Evolutionary conservation across 73 alveolate species (phyloP), one percentile per base, ranked within the genome.

Genomic region (Breviolum minutum): DNA sequence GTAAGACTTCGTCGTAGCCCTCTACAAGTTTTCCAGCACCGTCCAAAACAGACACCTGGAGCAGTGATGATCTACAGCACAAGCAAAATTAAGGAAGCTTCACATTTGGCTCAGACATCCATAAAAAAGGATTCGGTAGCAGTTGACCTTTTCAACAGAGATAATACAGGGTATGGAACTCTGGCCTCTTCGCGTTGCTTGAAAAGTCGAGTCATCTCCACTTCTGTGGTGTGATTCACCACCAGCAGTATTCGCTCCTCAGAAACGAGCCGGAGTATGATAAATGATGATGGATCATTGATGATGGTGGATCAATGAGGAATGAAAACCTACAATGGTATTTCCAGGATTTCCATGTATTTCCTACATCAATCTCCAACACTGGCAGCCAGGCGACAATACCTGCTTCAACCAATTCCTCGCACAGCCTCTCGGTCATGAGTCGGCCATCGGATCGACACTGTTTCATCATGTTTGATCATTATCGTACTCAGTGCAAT

Each of bases 201-300:
- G 87, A 90, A 90, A 87, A 90, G 96, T 60, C 60, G 70, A 10
- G 96, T 90, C 96, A 90, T 90, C 87, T 90, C 96, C 87, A 90
- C 87, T 71, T 90, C 96, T 7, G 96, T 90, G 61, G 96, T 90
- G 87, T 90, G 96, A 62, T 90, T 90, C 87, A 90, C 96, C 96
- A 90, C 96, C 73, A 90, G 68, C 74, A 90, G 87, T 73, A 90
- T 90, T 32, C 70, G 66, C 54, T 90, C 96, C 96, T 90, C 7
- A 70, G 95, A 8, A 54, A 29, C 19, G n/a, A n/a, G 60, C 61
- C 11, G 30, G 26, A 11, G 22, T 16, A 17, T 16, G 14, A 29
- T n/a, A 40, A 40, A 40, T 40, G 0, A 62, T 77, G 64, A 16
- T 61, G 26, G 12, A 26, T 61, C 27, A 17, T 16, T 63, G 12